Evolutionary conservation across 2,329 filamentous ascomycete species (phyloP).

Genomic region (Aspergillus versicolor): DNA sequence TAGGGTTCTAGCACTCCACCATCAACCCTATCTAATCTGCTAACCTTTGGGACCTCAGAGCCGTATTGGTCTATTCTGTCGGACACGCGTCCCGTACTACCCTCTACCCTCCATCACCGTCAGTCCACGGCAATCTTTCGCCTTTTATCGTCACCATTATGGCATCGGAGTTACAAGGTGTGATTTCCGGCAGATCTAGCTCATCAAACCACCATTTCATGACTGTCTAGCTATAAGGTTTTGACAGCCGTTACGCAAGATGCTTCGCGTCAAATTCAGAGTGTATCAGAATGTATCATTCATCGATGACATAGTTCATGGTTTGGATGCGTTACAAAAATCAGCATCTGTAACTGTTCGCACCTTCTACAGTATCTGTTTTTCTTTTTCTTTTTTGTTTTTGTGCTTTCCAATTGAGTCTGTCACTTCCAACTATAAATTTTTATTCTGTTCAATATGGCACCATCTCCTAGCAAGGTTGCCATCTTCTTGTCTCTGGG

Average conservation of each 20-base stretch:
- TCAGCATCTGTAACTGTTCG: background rate
- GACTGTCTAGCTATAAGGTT: background rate
- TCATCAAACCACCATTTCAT: background rate
- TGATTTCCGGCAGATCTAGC: background rate
- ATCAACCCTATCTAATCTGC: background rate
- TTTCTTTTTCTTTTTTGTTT: background rate
- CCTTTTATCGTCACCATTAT: constrained; percentile 2
- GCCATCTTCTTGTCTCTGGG: constrained; percentile 5
- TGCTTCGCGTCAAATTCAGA: background rate
- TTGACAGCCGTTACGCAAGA: background rate
- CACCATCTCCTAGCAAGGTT: constrained; percentile 4
- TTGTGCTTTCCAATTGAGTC: background rate
- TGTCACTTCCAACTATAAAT: background rate
- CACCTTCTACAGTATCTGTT: background rate
- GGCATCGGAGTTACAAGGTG: background rate
- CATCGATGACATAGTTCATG: constrained; percentile 1
- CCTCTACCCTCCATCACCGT: background rate
- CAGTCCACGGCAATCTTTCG: background rate
- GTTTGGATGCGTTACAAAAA: constrained; percentile 3
- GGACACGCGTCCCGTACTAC: background rate
- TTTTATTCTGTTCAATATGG: background rate
- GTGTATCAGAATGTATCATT: background rate
- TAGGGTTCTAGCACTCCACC: background rate
- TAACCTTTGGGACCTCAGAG: background rate
- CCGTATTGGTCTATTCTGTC: background rate